phyloP scores from a whole-genome alignment of 176 grass and related monocot genomes.

The Otatea glauca region DNA sequence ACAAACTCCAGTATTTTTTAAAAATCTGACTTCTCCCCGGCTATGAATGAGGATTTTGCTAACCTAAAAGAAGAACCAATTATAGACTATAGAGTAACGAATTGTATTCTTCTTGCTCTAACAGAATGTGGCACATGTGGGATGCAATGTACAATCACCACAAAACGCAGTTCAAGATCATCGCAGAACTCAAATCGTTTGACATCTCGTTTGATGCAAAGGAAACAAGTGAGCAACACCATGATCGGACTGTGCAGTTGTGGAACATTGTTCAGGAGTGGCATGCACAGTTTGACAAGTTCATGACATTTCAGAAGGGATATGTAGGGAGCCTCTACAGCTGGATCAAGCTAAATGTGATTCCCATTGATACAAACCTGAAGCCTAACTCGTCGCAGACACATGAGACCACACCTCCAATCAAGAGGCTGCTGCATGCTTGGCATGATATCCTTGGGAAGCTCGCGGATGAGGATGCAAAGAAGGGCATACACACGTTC shows the following conservation, averaged over 20 bases:
- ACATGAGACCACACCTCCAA: slow-evolving; percentile 57
- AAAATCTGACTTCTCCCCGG: background rate
- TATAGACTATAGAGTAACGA: background rate
- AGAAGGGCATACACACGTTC: slow-evolving; percentile 60
- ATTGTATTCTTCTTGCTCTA: slow-evolving; percentile 31
- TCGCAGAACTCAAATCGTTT: slow-evolving; percentile 55
- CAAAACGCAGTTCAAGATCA: slow-evolving; percentile 55
- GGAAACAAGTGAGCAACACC: slow-evolving; percentile 71
- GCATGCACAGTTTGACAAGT: slow-evolving; percentile 62
- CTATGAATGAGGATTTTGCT: background rate
- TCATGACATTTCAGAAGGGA: slow-evolving; percentile 61
- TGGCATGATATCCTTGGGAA: slow-evolving; percentile 69
- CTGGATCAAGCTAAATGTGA: slow-evolving; percentile 75
- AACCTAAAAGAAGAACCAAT: background rate
- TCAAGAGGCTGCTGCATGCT: slow-evolving; percentile 63
- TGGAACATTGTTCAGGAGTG: slow-evolving; percentile 58
- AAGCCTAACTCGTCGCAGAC: slow-evolving; percentile 52
- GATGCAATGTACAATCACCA: slow-evolving; percentile 60
- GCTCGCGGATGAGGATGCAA: slow-evolving; percentile 51
- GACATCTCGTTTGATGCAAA: slow-evolving; percentile 45
- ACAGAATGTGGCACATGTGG: slow-evolving; percentile 81
- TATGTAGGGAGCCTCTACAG: slow-evolving; percentile 61
- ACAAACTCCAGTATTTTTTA: background rate
- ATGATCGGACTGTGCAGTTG: slow-evolving; percentile 62
- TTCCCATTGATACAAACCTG: slow-evolving; percentile 68